These are phyloP conservation scores for Inga laurina DNA, from an alignment of 306 rosid genomes.

Conservation along the genomic window DNA sequence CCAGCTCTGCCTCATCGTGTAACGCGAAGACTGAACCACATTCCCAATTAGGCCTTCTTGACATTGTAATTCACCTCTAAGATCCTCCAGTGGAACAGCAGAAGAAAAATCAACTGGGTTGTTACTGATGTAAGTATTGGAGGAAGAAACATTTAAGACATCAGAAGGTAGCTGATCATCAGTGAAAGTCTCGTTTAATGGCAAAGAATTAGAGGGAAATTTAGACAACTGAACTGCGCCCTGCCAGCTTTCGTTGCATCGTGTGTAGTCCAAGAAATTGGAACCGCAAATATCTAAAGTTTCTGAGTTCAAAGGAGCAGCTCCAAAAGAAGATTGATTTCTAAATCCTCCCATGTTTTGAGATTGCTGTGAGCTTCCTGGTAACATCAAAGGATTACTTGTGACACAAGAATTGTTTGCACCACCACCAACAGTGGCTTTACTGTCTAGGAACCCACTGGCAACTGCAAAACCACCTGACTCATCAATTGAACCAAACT, in stretches of 20 bases:
- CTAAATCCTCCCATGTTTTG: constrained; percentile 39
- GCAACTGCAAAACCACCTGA: constrained; percentile 48
- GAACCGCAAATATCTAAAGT: constrained; percentile 52
- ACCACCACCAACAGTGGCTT: constrained; percentile 34
- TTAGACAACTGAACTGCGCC: constrained; percentile 52
- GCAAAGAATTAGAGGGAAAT: constrained; percentile 53
- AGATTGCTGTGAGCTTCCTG: constrained; percentile 45
- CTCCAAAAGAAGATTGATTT: constrained; percentile 47
- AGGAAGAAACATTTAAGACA: constrained; percentile 45
- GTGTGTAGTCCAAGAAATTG: constrained; percentile 55
- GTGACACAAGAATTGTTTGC: constrained; percentile 46
- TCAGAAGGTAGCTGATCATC: constrained; percentile 44
- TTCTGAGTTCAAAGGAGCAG: constrained; percentile 41
- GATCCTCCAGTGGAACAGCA: constrained; percentile 42
- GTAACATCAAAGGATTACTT: constrained; percentile 51
- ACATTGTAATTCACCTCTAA: constrained; percentile 39
- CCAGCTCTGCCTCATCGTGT: constrained; percentile 40
- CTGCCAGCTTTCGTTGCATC: constrained; percentile 56
- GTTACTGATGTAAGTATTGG: constrained; percentile 39
- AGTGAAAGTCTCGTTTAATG: constrained; percentile 43
- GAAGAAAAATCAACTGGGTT: constrained; percentile 52
- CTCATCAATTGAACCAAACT: constrained; percentile 44
- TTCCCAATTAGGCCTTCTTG: constrained; percentile 61
- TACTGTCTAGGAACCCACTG: constrained; percentile 46
- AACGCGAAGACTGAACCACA: constrained; percentile 40